A percentile compares a stretch with the other conserved stretches of the same genome.
Conservation (phyloP, 768 basidiomycete genomes). For the Porpolomopsis calyptriformis region DNA sequence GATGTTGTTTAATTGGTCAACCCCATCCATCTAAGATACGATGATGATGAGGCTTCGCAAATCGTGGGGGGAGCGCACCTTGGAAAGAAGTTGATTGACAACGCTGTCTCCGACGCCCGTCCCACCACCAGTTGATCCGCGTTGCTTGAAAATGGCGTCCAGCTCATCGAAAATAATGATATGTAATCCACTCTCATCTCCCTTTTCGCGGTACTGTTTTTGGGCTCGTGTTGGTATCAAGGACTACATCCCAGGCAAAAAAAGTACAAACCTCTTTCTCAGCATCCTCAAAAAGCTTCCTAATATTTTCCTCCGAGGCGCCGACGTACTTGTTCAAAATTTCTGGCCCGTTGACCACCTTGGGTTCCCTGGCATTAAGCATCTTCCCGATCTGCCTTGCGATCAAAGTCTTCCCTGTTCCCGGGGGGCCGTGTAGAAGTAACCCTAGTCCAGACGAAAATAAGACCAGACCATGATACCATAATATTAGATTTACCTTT, state of each 20-base stretch:
- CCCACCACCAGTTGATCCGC: conserved; percentile 82
- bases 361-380: conserved; percentile 95
- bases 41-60: not conserved
- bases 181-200: conserved; percentile 92
- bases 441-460: conserved; percentile 46
- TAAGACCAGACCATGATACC: not conserved
- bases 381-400: conserved; percentile 99
- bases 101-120: conserved; percentile 99
- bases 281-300: conserved; percentile 95
- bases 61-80: conserved; percentile 37
- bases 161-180: conserved; percentile 99
- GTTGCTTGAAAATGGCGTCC: conserved; percentile 97
- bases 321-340: conserved; percentile 96
- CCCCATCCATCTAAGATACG: conserved; percentile 83
- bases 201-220: conserved; percentile 86
- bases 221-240: not conserved
- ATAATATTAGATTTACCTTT: conserved; percentile 49
- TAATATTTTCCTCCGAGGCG: conserved; percentile 93
- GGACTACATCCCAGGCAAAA: not conserved
- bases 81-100: conserved; percentile 96
- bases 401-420: conserved; percentile 97
- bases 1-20: conserved; percentile 97
- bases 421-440: conserved; percentile 89
- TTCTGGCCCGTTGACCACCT: conserved; percentile 97
- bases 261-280: conserved; percentile 71